A percentile compares a stretch with the other conserved stretches of the same genome.
phyloP scores from a whole-genome alignment of 1,284 basidiomycete species.

The Moesziomyces sp. region DNA sequence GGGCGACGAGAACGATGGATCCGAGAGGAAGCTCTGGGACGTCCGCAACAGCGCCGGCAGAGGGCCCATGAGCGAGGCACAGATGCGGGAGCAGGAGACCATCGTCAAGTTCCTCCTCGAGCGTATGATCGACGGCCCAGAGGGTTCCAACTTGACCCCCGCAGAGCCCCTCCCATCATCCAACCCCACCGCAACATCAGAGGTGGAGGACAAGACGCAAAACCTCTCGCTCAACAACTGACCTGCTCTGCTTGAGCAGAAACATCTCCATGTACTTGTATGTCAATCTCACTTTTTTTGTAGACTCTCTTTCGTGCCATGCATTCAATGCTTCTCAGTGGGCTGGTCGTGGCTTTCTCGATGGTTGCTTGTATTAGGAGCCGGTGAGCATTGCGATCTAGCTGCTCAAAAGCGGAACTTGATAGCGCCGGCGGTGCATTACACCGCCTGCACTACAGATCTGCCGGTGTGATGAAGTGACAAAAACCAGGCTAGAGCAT shows the following conservation, averaged over 20 bases:
- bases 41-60: slow-evolving; percentile 62
- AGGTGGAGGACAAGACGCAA: slow-evolving; percentile 21
- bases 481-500: too few relatives aligned
- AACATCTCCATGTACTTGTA: neutral
- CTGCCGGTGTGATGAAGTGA: too few relatives aligned
- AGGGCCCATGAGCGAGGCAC: slow-evolving; percentile 66
- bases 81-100: slow-evolving; percentile 62
- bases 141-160: slow-evolving; percentile 20
- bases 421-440: neutral
- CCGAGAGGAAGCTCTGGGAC: slow-evolving; percentile 63
- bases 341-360: neutral
- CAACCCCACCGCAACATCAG: slow-evolving; percentile 6
- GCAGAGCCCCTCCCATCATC: slow-evolving; percentile 25
- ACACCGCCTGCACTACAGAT: neutral
- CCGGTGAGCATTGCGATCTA: slow-evolving; percentile 5
- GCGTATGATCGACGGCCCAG: slow-evolving; percentile 48
- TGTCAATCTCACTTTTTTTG: neutral
- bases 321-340: too few relatives aligned
- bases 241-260: neutral
- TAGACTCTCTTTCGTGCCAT: neutral
- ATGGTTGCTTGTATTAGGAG: slow-evolving; percentile 22
- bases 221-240: slow-evolving; percentile 26
- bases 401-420: slow-evolving; percentile 1
- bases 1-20: slow-evolving; percentile 41
- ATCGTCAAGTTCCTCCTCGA: slow-evolving; percentile 62